Conservation (phyloP, 345 rosid species). For the Camelina hispida region DNA sequence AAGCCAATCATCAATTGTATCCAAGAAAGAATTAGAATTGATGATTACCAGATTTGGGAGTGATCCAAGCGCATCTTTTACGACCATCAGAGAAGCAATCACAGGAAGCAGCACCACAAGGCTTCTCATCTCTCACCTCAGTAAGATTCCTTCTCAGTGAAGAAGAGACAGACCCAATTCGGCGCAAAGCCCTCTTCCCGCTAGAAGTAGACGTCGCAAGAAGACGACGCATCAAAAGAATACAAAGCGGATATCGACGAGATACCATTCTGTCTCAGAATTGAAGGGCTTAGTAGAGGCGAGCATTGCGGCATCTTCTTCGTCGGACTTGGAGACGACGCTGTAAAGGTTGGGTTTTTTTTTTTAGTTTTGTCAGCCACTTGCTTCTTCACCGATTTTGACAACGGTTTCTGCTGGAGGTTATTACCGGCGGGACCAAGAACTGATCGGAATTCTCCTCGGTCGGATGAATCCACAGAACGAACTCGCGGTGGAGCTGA, state of each 20-base stretch:
- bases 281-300: conserved; percentile 40
- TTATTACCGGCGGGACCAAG: conserved; percentile 75
- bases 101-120: not conserved
- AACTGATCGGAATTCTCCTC: conserved; percentile 80
- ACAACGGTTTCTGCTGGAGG: conserved; percentile 57
- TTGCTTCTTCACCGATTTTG: conserved; percentile 65
- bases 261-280: conserved; percentile 52
- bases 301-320: conserved; percentile 40
- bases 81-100: conserved; percentile 54
- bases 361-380: conserved; percentile 44
- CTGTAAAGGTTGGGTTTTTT: conserved; percentile 18
- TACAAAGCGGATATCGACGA: conserved; percentile 58
- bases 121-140: conserved; percentile 46
- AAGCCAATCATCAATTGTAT: not conserved
- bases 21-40: no score
- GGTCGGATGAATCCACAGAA: conserved; percentile 51
- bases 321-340: not conserved
- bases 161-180: conserved; percentile 39
- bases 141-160: conserved; percentile 51
- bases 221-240: conserved; percentile 80
- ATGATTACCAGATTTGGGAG: conserved; percentile 66
- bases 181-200: conserved; percentile 50
- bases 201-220: conserved; percentile 67
- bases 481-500: conserved; percentile 39
- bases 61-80: conserved; percentile 84